Conservation (phyloP, 495 filamentous ascomycete species). For the Penicillium odoratum region DNA sequence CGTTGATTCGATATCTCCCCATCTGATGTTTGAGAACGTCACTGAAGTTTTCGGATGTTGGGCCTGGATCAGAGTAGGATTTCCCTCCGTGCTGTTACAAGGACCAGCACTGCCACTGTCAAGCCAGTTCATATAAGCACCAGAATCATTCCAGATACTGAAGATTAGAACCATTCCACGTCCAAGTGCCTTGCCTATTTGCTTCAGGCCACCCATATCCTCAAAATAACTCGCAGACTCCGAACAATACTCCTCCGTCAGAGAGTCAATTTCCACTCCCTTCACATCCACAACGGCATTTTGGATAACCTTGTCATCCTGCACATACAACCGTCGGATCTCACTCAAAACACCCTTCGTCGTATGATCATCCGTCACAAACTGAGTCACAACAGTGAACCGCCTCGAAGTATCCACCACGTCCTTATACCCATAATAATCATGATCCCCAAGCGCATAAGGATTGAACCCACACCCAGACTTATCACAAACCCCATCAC, state of each 20-base stretch:
- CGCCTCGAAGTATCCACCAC: slow-evolving; percentile 58
- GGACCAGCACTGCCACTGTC: slow-evolving; percentile 58
- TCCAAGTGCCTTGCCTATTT: slow-evolving; percentile 38
- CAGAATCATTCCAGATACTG: slow-evolving; percentile 61
- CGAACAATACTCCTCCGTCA: slow-evolving; percentile 29
- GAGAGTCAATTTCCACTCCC: slow-evolving; percentile 21
- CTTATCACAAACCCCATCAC: slow-evolving; percentile 61
- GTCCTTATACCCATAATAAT: slow-evolving; percentile 55
- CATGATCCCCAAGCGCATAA: slow-evolving; percentile 54
- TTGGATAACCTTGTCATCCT: slow-evolving; percentile 55
- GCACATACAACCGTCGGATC: slow-evolving; percentile 63
- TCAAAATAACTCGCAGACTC: slow-evolving; percentile 16
- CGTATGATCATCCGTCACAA: slow-evolving; percentile 52
- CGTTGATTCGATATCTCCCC: slow-evolving; percentile 41
- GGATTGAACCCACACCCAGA: slow-evolving; percentile 65
- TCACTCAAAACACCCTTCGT: slow-evolving; percentile 48
- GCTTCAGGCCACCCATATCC: slow-evolving; percentile 28
- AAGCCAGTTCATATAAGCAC: slow-evolving; percentile 64
- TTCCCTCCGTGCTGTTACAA: slow-evolving; percentile 49
- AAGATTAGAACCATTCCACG: slow-evolving; percentile 68
- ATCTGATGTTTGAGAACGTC: slow-evolving; percentile 37
- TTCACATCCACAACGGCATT: slow-evolving; percentile 25
- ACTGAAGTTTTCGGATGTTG: slow-evolving; percentile 31
- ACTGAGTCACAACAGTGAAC: slow-evolving; percentile 70
- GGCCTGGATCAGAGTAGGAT: slow-evolving; percentile 30